Conservation (phyloP, 1,139 yeast species). For the Suhomyces maxii region DNA sequence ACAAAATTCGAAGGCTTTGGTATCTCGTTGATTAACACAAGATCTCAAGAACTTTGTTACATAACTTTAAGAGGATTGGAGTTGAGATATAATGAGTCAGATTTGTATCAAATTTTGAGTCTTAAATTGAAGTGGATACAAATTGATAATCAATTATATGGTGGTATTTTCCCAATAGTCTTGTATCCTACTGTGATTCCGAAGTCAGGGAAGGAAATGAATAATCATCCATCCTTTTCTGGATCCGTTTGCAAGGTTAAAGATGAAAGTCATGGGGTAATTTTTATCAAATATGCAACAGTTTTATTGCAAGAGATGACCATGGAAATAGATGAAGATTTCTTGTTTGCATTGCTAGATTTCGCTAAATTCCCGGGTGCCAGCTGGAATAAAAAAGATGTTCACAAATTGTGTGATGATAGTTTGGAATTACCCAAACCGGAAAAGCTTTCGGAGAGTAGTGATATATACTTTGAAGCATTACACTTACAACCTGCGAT, state of each 20-base stretch:
- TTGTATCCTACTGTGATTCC: conserved; percentile 93
- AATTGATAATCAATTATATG: conserved; percentile 86
- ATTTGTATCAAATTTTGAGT: conserved; percentile 76
- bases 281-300: conserved; percentile 89
- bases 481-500: conserved; percentile 91
- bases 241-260: conserved; percentile 81
- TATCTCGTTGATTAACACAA: conserved; percentile 72
- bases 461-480: conserved; percentile 88
- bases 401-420: conserved; percentile 64
- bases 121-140: conserved; percentile 92
- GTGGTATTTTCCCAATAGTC: conserved; percentile 85
- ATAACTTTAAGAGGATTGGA: conserved; percentile 80
- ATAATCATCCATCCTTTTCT: conserved; percentile 86
- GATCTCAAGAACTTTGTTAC: conserved; percentile 77
- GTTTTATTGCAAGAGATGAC: conserved; percentile 86
- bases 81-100: conserved; percentile 78
- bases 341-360: conserved; percentile 78
- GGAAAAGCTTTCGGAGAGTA: conserved; percentile 51
- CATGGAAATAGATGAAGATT: conserved; percentile 91
- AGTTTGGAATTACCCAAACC: conserved; percentile 72
- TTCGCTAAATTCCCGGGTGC: conserved; percentile 75
- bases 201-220: conserved; percentile 79
- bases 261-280: conserved; percentile 87
- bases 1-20: conserved; percentile 86
- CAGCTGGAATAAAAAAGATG: conserved; percentile 54